These are phyloP conservation scores for Rhipidocladum racemiflorum DNA, from an alignment of 176 grass and related monocot species.

Conservation along the genomic window DNA sequence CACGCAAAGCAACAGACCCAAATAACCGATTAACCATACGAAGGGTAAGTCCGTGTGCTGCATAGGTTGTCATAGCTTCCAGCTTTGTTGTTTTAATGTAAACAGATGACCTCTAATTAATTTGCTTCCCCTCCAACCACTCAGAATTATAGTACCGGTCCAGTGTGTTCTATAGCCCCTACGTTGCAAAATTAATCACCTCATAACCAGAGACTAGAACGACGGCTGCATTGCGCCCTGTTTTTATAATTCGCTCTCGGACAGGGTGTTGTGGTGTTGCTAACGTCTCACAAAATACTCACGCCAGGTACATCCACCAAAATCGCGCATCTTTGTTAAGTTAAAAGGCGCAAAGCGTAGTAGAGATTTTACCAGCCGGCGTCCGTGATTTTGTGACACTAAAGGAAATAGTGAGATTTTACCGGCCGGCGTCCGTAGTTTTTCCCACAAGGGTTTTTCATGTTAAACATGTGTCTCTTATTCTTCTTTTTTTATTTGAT, in stretches of 20 bases:
- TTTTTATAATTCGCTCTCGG: background rate
- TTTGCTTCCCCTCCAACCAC: background rate
- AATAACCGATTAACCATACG: too few relatives aligned
- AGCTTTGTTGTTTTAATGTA: background rate
- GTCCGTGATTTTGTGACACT: too few relatives aligned
- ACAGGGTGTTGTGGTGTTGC: background rate
- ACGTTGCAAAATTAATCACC: background rate
- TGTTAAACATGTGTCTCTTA: too few relatives aligned
- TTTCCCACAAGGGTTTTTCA: too few relatives aligned
- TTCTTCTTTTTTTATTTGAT: too few relatives aligned
- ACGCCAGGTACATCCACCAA: background rate
- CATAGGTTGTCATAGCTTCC: background rate
- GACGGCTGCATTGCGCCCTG: background rate
- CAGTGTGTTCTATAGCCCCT: too few relatives aligned
- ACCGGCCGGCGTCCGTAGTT: too few relatives aligned
- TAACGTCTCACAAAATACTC: background rate
- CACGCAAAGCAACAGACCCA: background rate
- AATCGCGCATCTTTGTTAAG: background rate
- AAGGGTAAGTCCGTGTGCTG: too few relatives aligned
- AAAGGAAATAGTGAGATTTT: too few relatives aligned
- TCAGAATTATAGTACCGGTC: background rate
- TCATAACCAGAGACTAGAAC: background rate
- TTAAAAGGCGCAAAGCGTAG: too few relatives aligned
- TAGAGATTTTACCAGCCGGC: too few relatives aligned
- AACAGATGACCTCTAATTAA: background rate